phyloP scores from a whole-genome alignment of 1,284 basidiomycete species.

The Trichosporon sp. region DNA sequence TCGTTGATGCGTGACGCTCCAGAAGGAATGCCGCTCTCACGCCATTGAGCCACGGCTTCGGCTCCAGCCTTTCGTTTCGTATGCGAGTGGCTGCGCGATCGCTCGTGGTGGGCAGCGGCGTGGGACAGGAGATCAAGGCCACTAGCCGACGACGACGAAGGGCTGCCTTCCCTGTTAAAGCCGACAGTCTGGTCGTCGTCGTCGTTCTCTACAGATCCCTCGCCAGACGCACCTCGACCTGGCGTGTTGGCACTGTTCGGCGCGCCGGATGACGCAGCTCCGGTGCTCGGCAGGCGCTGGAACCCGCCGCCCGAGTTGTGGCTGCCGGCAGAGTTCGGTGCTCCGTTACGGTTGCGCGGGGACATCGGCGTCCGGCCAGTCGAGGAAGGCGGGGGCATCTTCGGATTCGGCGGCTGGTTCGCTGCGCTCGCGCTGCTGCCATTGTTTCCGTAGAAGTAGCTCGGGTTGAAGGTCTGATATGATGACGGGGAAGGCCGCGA shows the following conservation, averaged over 20 bases:
- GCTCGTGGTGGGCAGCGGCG: slow-evolving; percentile 27
- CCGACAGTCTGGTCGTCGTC: slow-evolving; percentile 42
- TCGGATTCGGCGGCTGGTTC: slow-evolving; percentile 7
- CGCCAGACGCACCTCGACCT: slow-evolving; percentile 15
- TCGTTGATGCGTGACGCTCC: slow-evolving; percentile 14
- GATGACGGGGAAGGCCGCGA: slow-evolving; percentile 4
- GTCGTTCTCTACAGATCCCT: slow-evolving; percentile 33
- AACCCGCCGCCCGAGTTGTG: background rate
- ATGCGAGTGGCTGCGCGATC: slow-evolving; percentile 17
- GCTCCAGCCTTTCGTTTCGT: slow-evolving; percentile 41
- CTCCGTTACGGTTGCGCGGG: slow-evolving; percentile 18
- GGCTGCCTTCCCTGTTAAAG: slow-evolving; percentile 28
- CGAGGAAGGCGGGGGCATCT: slow-evolving; percentile 34
- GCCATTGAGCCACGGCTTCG: slow-evolving; percentile 45
- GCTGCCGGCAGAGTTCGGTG: slow-evolving; percentile 7
- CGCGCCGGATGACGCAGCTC: background rate
- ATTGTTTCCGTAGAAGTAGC: slow-evolving; percentile 2
- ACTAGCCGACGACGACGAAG: slow-evolving; percentile 37
- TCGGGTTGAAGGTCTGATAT: slow-evolving; percentile 6
- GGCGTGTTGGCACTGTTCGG: background rate
- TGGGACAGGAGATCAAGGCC: slow-evolving; percentile 37
- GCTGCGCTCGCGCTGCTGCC: background rate
- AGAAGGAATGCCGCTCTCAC: slow-evolving; percentile 33
- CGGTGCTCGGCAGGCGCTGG: background rate
- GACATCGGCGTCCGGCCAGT: slow-evolving; percentile 16